Conservation (phyloP, 2,329 filamentous ascomycete genomes). For the Falciphora oryzae region DNA sequence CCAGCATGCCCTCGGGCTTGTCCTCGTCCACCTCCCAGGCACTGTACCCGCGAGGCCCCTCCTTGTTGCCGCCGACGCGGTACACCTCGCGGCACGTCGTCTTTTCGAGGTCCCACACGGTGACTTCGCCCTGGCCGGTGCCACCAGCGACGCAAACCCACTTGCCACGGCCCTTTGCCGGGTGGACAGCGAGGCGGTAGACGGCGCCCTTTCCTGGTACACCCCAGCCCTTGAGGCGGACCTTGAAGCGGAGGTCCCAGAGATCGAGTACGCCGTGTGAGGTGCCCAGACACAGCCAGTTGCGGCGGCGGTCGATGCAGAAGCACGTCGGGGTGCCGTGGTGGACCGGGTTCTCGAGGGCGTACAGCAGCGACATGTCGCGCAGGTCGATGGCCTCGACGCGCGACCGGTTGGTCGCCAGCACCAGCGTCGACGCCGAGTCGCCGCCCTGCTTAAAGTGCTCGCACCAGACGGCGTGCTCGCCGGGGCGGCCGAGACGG, state of each 20-base stretch:
- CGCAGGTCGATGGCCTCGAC: conserved; percentile 81
- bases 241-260: conserved; percentile 94
- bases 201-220: conserved; percentile 76
- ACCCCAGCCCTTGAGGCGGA: conserved; percentile 83
- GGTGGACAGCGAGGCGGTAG: conserved; percentile 73
- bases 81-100: conserved; percentile 84
- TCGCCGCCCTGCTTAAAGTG: conserved; percentile 79
- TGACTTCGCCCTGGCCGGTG: conserved; percentile 81
- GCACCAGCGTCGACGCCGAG: conserved; percentile 63
- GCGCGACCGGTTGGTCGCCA: conserved; percentile 81
- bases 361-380: conserved; percentile 76
- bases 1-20: conserved; percentile 77
- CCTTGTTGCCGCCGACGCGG: conserved; percentile 58
- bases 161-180: conserved; percentile 68
- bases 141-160: conserved; percentile 88
- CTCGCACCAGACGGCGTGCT: conserved; percentile 84
- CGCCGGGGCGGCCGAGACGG: conserved; percentile 59
- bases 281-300: conserved; percentile 89
- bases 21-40: conserved; percentile 90
- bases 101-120: conserved; percentile 93
- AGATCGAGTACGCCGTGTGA: conserved; percentile 88
- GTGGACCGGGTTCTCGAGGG: conserved; percentile 79
- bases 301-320: conserved; percentile 75
- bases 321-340: conserved; percentile 92
- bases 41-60: conserved; percentile 63